Conservation (phyloP, 495 filamentous ascomycete genomes). For the Penicillium goetzii region DNA sequence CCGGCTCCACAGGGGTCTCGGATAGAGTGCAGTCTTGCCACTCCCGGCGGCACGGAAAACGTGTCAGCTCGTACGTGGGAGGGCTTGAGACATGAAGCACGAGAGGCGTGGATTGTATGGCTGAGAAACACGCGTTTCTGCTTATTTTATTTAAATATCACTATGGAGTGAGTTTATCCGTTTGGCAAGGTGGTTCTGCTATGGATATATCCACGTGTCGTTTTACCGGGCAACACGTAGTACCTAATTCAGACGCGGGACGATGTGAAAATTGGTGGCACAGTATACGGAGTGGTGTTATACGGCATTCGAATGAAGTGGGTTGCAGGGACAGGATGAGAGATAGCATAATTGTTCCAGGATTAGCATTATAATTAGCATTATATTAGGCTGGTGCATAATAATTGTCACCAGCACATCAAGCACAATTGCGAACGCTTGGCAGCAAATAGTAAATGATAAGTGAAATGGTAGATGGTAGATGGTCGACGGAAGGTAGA, state of each 20-base stretch:
- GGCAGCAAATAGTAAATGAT: not conserved
- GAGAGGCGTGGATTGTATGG: not conserved
- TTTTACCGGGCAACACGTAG: not conserved
- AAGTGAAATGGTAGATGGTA: not conserved
- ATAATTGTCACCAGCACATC: not conserved
- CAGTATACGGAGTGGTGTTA: not conserved
- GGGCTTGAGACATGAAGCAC: not conserved
- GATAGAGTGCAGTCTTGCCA: constrained; percentile 29
- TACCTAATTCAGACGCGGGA: not conserved
- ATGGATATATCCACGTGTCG: not conserved
- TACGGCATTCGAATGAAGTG: not conserved
- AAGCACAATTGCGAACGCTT: not conserved
- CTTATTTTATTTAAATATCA: not conserved
- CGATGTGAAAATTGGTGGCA: constrained; percentile 2
- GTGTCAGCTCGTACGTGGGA: constrained; percentile 19
- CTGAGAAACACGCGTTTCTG: not conserved
- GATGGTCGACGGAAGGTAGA: not conserved
- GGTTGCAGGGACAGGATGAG: not conserved
- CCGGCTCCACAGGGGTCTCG: constrained; percentile 26
- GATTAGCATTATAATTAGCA: constrained; percentile 13
- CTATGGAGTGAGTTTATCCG: not conserved
- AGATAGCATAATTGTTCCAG: not conserved
- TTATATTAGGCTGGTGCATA: not conserved
- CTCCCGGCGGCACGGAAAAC: constrained; percentile 7
- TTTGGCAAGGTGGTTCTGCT: not conserved